These are phyloP conservation scores for Cyberlindnera xylosilytica DNA, from an alignment of 805 yeast species.

Conservation along the genomic window DNA sequence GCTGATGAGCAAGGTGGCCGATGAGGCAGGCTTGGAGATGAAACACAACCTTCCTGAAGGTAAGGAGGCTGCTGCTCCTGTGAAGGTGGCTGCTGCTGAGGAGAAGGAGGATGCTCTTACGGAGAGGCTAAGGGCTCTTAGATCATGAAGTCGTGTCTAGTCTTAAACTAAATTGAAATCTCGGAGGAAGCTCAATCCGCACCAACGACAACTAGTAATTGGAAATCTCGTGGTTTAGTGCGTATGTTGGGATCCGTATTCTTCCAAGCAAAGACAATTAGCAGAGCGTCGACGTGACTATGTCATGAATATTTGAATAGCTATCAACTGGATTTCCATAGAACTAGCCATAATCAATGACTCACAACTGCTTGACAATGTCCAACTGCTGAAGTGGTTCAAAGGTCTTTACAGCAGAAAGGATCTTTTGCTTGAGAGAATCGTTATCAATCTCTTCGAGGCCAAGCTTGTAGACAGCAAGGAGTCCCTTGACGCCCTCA, in stretches of 20 bases:
- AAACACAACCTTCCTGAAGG: slow-evolving; percentile 68
- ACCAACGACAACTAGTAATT: too few species aligned
- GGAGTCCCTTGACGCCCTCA: slow-evolving; percentile 17
- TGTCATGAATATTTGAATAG: too few species aligned
- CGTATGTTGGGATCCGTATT: too few species aligned
- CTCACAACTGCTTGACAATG: slow-evolving; percentile 13
- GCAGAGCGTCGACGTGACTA: too few species aligned
- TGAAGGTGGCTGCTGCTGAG: slow-evolving; percentile 54
- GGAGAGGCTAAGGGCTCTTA: slow-evolving; percentile 82
- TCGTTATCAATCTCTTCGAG: slow-evolving; percentile 19
- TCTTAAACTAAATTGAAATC: too few species aligned
- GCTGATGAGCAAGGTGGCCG: slow-evolving; percentile 88
- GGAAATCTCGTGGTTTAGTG: too few species aligned
- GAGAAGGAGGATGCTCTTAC: slow-evolving; percentile 87
- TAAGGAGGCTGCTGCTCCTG: slow-evolving; percentile 41
- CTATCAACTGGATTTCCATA: too few species aligned
- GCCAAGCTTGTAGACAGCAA: slow-evolving; percentile 16
- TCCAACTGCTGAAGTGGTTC: slow-evolving; percentile 23
- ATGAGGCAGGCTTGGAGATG: slow-evolving; percentile 94
- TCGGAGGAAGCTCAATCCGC: too few species aligned
- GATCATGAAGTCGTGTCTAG: too few species aligned
- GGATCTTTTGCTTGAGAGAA: slow-evolving; percentile 13
- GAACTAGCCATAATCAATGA: too few species aligned
- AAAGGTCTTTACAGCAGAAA: slow-evolving; percentile 9
- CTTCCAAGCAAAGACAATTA: too few species aligned